A percentile compares a stretch with the other conserved stretches of the same genome.
Conservation (phyloP, 2,329 filamentous ascomycete species). For the Stagonosporopsis rhizophila region DNA sequence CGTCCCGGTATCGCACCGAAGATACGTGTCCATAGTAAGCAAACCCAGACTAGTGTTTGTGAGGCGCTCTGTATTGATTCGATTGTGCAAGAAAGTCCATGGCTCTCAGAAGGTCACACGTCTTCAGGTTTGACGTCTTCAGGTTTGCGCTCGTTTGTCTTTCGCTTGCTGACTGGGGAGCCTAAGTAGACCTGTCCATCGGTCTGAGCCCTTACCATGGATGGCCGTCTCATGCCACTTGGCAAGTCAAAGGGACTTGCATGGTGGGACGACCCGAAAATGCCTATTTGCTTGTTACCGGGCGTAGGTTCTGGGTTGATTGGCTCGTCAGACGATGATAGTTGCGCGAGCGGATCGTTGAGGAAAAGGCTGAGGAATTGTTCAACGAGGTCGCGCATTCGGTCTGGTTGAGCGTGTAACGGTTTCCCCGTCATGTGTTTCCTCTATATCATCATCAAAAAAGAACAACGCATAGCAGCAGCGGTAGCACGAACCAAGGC, state of each 20-base stretch:
- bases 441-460: constrained; percentile 34
- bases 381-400: constrained; percentile 57
- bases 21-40: background rate
- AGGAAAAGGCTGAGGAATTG: constrained; percentile 56
- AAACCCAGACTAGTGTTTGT: background rate
- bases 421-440: constrained; percentile 48
- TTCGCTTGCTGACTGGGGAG: constrained; percentile 34
- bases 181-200: constrained; percentile 31
- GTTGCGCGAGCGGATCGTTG: constrained; percentile 51
- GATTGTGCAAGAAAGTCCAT: background rate
- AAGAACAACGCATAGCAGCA: background rate
- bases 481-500: constrained; percentile 48
- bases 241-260: constrained; percentile 46
- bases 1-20: background rate
- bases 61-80: background rate
- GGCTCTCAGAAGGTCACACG: background rate
- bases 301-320: constrained; percentile 36
- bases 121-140: constrained; percentile 1
- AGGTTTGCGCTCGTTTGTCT: background rate
- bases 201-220: constrained; percentile 24
- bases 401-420: constrained; percentile 51
- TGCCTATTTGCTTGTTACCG: constrained; percentile 28
- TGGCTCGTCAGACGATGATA: constrained; percentile 20
- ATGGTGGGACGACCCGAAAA: constrained; percentile 33
- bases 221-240: constrained; percentile 29